Conservation (phyloP, 768 basidiomycete genomes). For the Omphalotus guepiniiformis region DNA sequence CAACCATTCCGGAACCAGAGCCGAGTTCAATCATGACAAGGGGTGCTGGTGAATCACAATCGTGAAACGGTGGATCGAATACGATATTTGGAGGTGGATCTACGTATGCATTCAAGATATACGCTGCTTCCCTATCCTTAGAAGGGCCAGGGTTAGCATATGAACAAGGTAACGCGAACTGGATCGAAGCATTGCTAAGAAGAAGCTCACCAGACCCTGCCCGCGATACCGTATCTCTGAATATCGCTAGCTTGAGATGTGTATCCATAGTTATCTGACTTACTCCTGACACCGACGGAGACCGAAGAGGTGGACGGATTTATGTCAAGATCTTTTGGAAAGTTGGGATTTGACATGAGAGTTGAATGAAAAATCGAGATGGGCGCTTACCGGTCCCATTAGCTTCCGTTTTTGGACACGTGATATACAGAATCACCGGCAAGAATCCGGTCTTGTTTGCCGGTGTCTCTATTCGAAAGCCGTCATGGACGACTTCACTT, state of each 20-base stretch:
- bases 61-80: slow-evolving; percentile 58
- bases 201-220: slow-evolving; percentile 68
- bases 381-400: not conserved
- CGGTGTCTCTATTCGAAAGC: too few relatives aligned
- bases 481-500: not conserved
- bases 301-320: slow-evolving; percentile 29
- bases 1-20: slow-evolving; percentile 70
- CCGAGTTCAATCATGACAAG: slow-evolving; percentile 67
- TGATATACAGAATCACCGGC: slow-evolving; percentile 9
- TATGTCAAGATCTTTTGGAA: slow-evolving; percentile 34
- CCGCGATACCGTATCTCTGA: slow-evolving; percentile 73
- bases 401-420: slow-evolving; percentile 4
- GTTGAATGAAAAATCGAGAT: too few relatives aligned
- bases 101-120: slow-evolving; percentile 55
- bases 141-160: slow-evolving; percentile 8
- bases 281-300: not conserved
- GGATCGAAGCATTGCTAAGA: slow-evolving; percentile 15
- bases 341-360: slow-evolving; percentile 30
- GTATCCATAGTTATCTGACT: slow-evolving; percentile 7
- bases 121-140: slow-evolving; percentile 66
- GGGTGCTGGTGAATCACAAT: slow-evolving; percentile 14
- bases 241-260: slow-evolving; percentile 54
- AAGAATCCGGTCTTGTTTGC: not conserved
- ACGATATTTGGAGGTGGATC: slow-evolving; percentile 28
- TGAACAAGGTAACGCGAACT: too few relatives aligned